A percentile compares a stretch with the other conserved stretches of the same genome.
Conservation (phyloP, 1,139 yeast species). For the Lizanozyma gosingica region DNA sequence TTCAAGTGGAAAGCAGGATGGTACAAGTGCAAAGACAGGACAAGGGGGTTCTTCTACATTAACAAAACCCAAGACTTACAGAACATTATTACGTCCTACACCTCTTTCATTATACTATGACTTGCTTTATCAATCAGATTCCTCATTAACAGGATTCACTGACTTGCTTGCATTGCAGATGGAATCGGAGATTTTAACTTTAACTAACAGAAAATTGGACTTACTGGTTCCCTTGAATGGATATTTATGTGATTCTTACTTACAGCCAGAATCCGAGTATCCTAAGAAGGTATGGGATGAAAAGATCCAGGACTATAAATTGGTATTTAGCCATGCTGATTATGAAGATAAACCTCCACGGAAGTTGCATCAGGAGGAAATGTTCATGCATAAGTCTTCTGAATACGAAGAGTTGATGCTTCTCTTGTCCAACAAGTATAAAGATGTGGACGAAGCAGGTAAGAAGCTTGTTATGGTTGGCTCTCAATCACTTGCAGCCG, state of each 20-base stretch:
- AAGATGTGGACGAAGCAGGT: conserved; percentile 29
- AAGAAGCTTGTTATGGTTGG: conserved; percentile 36
- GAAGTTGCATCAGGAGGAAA: conserved; percentile 37
- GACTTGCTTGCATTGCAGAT: conserved; percentile 68
- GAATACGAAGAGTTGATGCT: conserved; percentile 89
- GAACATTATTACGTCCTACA: conserved; percentile 73
- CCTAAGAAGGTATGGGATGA: conserved; percentile 38
- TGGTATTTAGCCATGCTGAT: conserved; percentile 35
- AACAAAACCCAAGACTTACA: conserved; percentile 53
- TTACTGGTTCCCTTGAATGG: conserved; percentile 68
- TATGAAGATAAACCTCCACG: conserved; percentile 36
- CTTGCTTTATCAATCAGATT: conserved; percentile 73
- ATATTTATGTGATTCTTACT: conserved; percentile 36
- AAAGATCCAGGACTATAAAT: conserved; percentile 23
- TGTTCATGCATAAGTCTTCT: conserved; percentile 59
- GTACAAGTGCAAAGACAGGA: conserved; percentile 2
- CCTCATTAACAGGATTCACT: conserved; percentile 63
- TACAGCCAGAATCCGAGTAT: conserved; percentile 37
- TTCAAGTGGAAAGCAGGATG: background rate
- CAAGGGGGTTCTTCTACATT: conserved; percentile 5
- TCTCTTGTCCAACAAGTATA: conserved; percentile 33
- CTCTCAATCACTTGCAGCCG: conserved; percentile 16
- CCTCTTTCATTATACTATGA: conserved; percentile 80
- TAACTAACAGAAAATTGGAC: conserved; percentile 71
- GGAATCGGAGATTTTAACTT: conserved; percentile 76